Conservation (phyloP, 768 basidiomycete genomes). For the Leccinum rimulosum region DNA sequence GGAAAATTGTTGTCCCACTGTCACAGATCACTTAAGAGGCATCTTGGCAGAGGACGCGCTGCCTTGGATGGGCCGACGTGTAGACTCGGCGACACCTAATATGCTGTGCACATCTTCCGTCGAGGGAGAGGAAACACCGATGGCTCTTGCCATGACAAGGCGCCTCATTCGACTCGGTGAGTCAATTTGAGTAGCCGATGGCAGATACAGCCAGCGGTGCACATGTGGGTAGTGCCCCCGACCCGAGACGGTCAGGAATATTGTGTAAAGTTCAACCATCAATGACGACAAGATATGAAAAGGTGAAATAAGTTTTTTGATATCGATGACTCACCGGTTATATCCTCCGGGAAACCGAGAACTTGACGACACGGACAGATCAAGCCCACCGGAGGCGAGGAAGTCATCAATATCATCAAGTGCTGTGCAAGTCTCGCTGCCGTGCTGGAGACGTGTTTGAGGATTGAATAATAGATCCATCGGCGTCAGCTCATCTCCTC, state of each 20-base stretch:
- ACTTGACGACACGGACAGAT: background rate
- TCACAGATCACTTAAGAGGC: constrained; percentile 13
- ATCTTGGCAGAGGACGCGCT: background rate
- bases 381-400: background rate
- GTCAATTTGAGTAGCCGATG: constrained; percentile 6
- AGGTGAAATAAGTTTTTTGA: constrained; percentile 7
- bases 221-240: background rate
- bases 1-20: background rate
- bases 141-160: constrained; percentile 8
- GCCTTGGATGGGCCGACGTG: constrained; percentile 1
- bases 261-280: background rate
- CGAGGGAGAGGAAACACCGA: constrained; percentile 15
- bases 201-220: background rate
- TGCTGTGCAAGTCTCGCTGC: background rate
- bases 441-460: background rate
- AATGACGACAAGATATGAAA: constrained; percentile 9
- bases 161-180: background rate
- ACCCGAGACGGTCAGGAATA: background rate
- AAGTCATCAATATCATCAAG: background rate
- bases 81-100: background rate
- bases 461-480: background rate
- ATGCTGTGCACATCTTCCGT: constrained; percentile 13
- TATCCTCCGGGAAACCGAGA: background rate
- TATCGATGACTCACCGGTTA: background rate
- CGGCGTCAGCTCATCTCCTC: background rate